Evolutionary conservation across 805 yeast species (phyloP).

Genomic region (Wickerhamiella spandovensis): DNA sequence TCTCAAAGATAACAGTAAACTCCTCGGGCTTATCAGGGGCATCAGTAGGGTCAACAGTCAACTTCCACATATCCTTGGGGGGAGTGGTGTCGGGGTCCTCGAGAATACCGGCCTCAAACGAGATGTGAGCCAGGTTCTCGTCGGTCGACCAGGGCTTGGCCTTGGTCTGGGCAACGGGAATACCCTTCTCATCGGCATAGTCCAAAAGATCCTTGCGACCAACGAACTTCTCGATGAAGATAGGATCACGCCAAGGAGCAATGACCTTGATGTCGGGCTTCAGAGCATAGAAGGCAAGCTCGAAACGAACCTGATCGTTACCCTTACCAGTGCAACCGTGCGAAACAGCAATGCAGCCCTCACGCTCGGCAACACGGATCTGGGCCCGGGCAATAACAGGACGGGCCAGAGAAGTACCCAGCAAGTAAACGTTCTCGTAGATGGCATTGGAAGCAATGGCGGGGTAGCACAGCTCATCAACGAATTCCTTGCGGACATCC

Average conservation of each 20-base stretch:
- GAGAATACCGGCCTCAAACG: conserved; percentile 97
- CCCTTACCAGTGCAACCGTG: conserved; percentile 99
- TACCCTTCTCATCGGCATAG: conserved; percentile 82
- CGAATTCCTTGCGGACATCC: conserved; percentile 92
- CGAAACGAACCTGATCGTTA: conserved; percentile 98
- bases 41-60: conserved; percentile 88
- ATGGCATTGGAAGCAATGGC: conserved; percentile 97
- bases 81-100: conserved; percentile 99
- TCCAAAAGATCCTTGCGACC: conserved; percentile 95
- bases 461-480: conserved; percentile 84
- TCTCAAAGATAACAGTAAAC: conserved; percentile 63
- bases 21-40: conserved; percentile 93
- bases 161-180: conserved; percentile 93
- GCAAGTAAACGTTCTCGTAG: conserved; percentile 90
- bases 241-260: conserved; percentile 99
- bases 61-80: conserved; percentile 99
- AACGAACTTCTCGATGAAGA: conserved; percentile 85
- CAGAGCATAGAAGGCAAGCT: conserved; percentile 90
- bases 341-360: conserved; percentile 96
- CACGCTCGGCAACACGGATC: conserved; percentile 89
- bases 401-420: conserved; percentile 97
- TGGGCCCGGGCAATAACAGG: conserved; percentile 98
- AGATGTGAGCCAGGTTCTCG: conserved; percentile 97
- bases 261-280: conserved; percentile 94
- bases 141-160: conserved; percentile 99